Evolutionary conservation across 2,329 filamentous ascomycete genomes (phyloP), one percentile per base, ranked within the genome.

Genomic region (Pestalotiopsis sp.): DNA sequence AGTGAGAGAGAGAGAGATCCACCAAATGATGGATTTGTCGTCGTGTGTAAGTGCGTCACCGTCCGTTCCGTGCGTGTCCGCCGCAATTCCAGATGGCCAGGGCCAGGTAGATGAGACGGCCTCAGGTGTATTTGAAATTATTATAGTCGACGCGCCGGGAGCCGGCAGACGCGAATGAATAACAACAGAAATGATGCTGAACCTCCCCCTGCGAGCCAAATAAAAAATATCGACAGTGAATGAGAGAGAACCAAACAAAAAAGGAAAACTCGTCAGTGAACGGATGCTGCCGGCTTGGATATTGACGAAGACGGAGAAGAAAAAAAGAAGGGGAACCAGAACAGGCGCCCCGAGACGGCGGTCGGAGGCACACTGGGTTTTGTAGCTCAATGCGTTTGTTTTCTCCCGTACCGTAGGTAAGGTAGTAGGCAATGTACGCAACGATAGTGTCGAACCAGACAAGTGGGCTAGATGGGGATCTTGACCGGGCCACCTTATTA

Each of bases 401-500:
- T 35, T 35, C 30, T 35, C 7, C 30, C 30, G 14, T n/a, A 20
- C n/a, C 1, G 20, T 52, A 24, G 24, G 26, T 22, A n/a, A n/a
- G n/a, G n/a, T n/a, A n/a, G n/a, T n/a, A 35, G 58, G 17, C 14
- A 14, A 13, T 64, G 17, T 35, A 38, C 58, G 58, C 26, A 61
- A 39, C 61, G 39, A 64, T 64, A 64, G 61, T 64, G 61, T 64
- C 61, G 61, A 64, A 30, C 52, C 40, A 44, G 20, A 64, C 39
- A 64, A 64, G 39, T 44, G 61, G 38, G 39, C 39, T 48, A 64
- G 24, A 59, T 59, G 24, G 56, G 7, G 56, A 26, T 17, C 22
- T 59, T 26, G 56, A 24, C 56, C 24, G 22, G 56, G 56, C 22
- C 24, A 26, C 30, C 56, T 26, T 59, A 59, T 59, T 26, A 59